Conservation (phyloP, 257 asterid species). For the Capsicum baccatum region DNA sequence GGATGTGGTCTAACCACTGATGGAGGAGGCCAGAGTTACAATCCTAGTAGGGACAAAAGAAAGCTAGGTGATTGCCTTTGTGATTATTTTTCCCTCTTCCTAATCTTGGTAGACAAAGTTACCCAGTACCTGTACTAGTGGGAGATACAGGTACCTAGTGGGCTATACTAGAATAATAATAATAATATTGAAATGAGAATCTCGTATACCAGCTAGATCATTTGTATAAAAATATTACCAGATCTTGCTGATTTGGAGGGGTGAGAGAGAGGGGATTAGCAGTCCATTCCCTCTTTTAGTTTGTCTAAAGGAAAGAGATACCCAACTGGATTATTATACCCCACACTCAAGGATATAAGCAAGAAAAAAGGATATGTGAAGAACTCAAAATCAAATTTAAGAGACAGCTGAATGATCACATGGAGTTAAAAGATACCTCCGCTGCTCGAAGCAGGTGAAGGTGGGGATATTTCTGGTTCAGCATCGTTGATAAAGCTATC, state of each 20-base stretch:
- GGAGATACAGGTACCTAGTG: not conserved
- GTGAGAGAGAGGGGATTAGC: constrained; percentile 5
- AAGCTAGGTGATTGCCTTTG: not conserved
- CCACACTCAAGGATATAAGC: not conserved
- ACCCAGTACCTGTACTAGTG: not conserved
- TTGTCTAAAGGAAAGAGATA: not conserved
- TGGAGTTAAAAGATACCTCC: constrained; percentile 48
- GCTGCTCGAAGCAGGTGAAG: constrained; percentile 51
- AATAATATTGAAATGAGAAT: not conserved
- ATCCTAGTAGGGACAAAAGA: not conserved
- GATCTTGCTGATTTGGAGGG: not conserved
- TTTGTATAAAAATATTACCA: not conserved
- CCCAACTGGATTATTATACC: constrained; percentile 9
- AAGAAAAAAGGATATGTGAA: not conserved
- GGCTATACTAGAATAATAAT: not conserved
- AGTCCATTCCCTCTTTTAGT: not conserved
- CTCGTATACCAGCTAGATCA: constrained; percentile 13
- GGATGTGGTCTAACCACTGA: not conserved
- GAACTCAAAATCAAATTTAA: constrained; percentile 3
- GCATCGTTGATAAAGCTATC: constrained; percentile 78
- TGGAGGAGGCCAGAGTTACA: not conserved
- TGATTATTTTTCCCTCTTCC: not conserved
- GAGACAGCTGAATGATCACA: not conserved
- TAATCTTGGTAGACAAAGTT: not conserved
- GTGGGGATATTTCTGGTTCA: constrained; percentile 42